Percentiles rank a stretch among this genome's conserved stretches.
Conservation (phyloP, 108 stramenopile species). For the Cyclostephanos invisitatus region DNA sequence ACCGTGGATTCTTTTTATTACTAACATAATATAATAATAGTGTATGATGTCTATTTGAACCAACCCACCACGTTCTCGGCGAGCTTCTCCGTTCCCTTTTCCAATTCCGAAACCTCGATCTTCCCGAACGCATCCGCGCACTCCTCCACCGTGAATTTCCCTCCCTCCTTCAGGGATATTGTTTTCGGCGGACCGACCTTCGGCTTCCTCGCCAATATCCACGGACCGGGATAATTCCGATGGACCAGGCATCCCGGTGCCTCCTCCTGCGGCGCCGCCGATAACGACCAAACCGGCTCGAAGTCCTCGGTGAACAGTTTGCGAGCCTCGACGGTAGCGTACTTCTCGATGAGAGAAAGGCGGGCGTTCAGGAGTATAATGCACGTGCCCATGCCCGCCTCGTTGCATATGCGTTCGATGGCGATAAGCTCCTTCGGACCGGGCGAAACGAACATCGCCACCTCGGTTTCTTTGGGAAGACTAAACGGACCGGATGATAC, state of each 20-base stretch:
- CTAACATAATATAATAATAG: background rate
- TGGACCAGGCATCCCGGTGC: constrained; percentile 75
- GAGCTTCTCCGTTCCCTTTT: constrained; percentile 68
- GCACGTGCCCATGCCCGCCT: constrained; percentile 74
- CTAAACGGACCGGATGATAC: constrained; percentile 56
- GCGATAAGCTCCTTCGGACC: constrained; percentile 77
- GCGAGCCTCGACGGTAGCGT: constrained; percentile 55
- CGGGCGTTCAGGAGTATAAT: constrained; percentile 84
- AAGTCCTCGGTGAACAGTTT: constrained; percentile 66
- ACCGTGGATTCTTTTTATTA: background rate
- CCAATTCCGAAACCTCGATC: constrained; percentile 67
- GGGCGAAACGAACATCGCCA: constrained; percentile 83
- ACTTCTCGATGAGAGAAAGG: constrained; percentile 56
- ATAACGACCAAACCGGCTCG: constrained; percentile 69
- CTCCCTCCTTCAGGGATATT: constrained; percentile 45
- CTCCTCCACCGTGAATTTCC: constrained; percentile 55
- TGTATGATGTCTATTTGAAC: constrained; percentile 52
- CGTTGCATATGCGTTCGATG: constrained; percentile 71
- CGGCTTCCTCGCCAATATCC: constrained; percentile 82
- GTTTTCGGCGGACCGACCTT: constrained; percentile 75
- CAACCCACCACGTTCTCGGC: constrained; percentile 75
- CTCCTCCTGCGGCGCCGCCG: constrained; percentile 73
- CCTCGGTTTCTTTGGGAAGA: constrained; percentile 67
- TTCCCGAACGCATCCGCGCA: constrained; percentile 57
- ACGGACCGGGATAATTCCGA: constrained; percentile 66